Evolutionary conservation across 1,284 basidiomycete species (phyloP).

Genomic region (Papiliotrema flavescens): DNA sequence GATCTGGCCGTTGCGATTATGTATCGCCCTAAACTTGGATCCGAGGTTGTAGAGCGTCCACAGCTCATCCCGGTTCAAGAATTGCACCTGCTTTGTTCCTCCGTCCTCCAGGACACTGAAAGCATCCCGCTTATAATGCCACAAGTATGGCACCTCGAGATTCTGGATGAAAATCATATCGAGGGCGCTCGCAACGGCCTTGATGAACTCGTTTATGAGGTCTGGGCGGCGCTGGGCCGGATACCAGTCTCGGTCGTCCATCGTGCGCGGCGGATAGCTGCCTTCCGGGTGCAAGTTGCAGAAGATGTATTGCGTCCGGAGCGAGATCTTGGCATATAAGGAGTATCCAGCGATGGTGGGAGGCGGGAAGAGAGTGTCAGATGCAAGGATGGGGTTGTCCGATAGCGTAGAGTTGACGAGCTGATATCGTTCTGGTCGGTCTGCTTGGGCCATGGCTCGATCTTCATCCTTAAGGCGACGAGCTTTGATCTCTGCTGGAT

Average conservation of each 20-base stretch:
- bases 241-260: slow-evolving; percentile 52
- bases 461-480: slow-evolving; percentile 92
- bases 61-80: slow-evolving; percentile 72
- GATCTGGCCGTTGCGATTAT: slow-evolving; percentile 67
- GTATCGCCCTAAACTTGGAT: slow-evolving; percentile 77
- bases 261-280: slow-evolving; percentile 37
- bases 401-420: slow-evolving; percentile 82
- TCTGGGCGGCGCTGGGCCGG: slow-evolving; percentile 48
- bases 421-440: slow-evolving; percentile 96
- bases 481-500: slow-evolving; percentile 92
- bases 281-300: slow-evolving; percentile 29
- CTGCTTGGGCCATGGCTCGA: slow-evolving; percentile 82
- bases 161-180: slow-evolving; percentile 81
- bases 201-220: slow-evolving; percentile 67
- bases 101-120: slow-evolving; percentile 41
- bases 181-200: slow-evolving; percentile 75
- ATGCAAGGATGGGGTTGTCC: slow-evolving; percentile 60
- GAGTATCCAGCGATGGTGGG: slow-evolving; percentile 78
- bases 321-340: slow-evolving; percentile 81
- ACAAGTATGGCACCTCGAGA: slow-evolving; percentile 91
- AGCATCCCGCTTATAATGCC: slow-evolving; percentile 81
- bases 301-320: slow-evolving; percentile 61
- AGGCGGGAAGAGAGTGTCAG: slow-evolving; percentile 52
- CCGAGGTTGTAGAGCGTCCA: slow-evolving; percentile 85
- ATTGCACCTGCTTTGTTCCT: slow-evolving; percentile 51